These are phyloP conservation scores for Globisporangium yorkense DNA, from an alignment of 352 stramenopile species.

Conservation along the genomic window DNA sequence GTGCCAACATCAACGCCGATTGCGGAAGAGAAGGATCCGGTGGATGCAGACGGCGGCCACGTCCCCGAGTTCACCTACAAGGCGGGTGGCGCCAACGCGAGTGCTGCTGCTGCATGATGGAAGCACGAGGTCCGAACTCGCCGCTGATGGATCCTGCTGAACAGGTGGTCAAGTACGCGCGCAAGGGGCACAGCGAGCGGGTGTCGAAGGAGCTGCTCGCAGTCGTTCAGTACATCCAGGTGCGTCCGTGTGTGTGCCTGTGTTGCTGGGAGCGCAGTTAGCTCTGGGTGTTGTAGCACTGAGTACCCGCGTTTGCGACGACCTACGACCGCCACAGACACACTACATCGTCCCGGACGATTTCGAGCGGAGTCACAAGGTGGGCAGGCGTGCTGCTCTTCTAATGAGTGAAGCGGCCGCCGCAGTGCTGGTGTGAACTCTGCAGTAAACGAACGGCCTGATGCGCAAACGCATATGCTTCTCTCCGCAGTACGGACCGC, in stretches of 20 bases:
- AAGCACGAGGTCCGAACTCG: too few species aligned
- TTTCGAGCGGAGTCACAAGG: constrained; percentile 45
- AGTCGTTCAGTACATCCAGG: constrained; percentile 48
- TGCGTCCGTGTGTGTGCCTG: background rate
- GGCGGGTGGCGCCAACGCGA: constrained; percentile 7
- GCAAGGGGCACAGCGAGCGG: constrained; percentile 25
- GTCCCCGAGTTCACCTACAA: constrained; percentile 59
- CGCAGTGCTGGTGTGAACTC: background rate
- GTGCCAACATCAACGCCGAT: constrained; percentile 3
- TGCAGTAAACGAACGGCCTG: background rate
- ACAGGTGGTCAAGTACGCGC: constrained; percentile 50
- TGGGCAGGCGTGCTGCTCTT: constrained; percentile 6
- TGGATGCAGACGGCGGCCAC: constrained; percentile 19
- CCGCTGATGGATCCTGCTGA: background rate
- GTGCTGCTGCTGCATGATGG: background rate
- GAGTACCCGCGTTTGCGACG: background rate
- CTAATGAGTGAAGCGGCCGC: background rate
- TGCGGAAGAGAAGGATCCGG: constrained; percentile 1
- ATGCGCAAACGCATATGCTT: background rate
- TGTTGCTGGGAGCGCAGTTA: background rate
- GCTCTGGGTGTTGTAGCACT: too few species aligned
- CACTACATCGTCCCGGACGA: constrained; percentile 38
- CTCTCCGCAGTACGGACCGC: constrained; percentile 39
- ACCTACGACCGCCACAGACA: constrained; percentile 16
- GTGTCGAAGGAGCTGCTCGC: constrained; percentile 27